A percentile compares a stretch with the other conserved stretches of the same genome.
These are phyloP conservation scores for Colletotrichum musae DNA, from an alignment of 2,329 filamentous ascomycete genomes.

Conservation along the genomic window DNA sequence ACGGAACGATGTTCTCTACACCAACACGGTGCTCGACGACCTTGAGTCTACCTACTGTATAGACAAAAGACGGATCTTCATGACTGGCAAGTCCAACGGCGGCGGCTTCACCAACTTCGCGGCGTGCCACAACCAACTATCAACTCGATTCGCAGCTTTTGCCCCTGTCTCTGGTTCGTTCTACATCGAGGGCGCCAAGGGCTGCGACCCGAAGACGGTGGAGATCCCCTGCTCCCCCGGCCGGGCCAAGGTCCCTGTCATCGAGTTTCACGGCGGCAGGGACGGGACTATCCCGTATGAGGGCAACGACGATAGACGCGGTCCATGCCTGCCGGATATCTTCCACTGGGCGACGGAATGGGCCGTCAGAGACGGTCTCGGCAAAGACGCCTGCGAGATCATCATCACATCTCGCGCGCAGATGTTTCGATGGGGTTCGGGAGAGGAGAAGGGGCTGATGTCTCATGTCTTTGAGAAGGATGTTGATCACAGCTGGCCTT, in stretches of 20 bases:
- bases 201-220: conserved; percentile 54
- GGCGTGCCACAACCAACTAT: conserved; percentile 56
- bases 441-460: conserved; percentile 6
- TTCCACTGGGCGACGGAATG: conserved; percentile 56
- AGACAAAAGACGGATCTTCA: conserved; percentile 58
- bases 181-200: conserved; percentile 53
- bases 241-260: conserved; percentile 56
- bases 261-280: conserved; percentile 65
- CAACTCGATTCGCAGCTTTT: conserved; percentile 57
- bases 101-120: conserved; percentile 59
- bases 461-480: conserved; percentile 33
- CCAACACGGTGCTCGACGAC: conserved; percentile 57
- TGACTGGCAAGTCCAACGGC: conserved; percentile 61
- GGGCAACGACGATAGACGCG: conserved; percentile 56
- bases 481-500: conserved; percentile 43
- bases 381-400: background rate
- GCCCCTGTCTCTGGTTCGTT: conserved; percentile 58
- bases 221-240: conserved; percentile 54
- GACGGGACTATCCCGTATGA: conserved; percentile 62
- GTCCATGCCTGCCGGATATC: conserved; percentile 60
- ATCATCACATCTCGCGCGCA: conserved; percentile 11
- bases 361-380: conserved; percentile 50
- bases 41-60: conserved; percentile 56
- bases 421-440: conserved; percentile 19
- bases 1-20: conserved; percentile 60